A percentile compares a stretch with the other conserved stretches of the same genome.
Evolutionary conservation across 176 grass and related monocot species (phyloP).

Genomic region (Phragmites australis): DNA sequence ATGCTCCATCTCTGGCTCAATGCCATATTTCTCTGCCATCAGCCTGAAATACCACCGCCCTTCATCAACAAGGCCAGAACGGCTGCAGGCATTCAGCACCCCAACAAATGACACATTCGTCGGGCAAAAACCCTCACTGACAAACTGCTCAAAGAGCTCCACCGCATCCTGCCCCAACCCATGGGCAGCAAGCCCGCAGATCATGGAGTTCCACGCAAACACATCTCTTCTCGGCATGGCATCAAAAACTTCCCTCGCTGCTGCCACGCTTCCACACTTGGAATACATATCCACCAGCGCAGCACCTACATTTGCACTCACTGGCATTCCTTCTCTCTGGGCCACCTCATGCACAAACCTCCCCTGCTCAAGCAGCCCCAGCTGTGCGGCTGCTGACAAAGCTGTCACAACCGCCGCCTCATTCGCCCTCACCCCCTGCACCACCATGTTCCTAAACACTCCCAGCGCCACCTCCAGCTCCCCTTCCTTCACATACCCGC

Average conservation of each 20-base stretch:
- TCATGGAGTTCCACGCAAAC: constrained; percentile 73
- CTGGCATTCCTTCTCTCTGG: background rate
- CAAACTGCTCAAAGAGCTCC: constrained; percentile 55
- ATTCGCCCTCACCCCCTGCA: constrained; percentile 38
- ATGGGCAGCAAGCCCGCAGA: constrained; percentile 65
- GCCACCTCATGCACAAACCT: constrained; percentile 53
- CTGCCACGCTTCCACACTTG: constrained; percentile 54
- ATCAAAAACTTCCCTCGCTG: constrained; percentile 51
- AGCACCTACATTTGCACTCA: constrained; percentile 42
- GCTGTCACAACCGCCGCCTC: constrained; percentile 52
- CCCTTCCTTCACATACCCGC: constrained; percentile 58
- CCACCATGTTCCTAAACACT: constrained; percentile 50
- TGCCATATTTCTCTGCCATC: constrained; percentile 56
- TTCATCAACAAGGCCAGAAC: constrained; percentile 55
- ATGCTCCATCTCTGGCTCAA: constrained; percentile 73
- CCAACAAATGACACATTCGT: constrained; percentile 71
- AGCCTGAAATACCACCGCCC: constrained; percentile 50
- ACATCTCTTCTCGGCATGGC: constrained; percentile 48
- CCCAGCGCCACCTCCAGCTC: constrained; percentile 52
- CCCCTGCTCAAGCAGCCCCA: constrained; percentile 65
- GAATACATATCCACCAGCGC: constrained; percentile 74
- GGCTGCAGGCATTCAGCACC: constrained; percentile 72
- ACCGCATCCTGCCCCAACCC: constrained; percentile 53
- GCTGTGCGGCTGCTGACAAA: constrained; percentile 47
- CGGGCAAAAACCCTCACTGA: constrained; percentile 42